phyloP scores from a whole-genome alignment of 2,329 filamentous ascomycete genomes.

The Talaromyces sp. region DNA sequence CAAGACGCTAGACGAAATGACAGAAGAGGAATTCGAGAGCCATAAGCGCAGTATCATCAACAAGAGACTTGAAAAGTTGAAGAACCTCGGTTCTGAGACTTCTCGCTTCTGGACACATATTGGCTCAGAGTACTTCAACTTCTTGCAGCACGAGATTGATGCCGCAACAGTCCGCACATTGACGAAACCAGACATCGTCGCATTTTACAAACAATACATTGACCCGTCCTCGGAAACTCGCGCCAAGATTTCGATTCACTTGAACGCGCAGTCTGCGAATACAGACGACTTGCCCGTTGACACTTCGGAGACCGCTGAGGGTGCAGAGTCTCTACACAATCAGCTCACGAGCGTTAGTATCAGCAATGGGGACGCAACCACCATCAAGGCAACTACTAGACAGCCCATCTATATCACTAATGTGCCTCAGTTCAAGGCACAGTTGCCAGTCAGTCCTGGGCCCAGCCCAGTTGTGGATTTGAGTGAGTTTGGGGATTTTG shows the following conservation, averaged over 20 bases:
- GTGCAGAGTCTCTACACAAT: slow-evolving; percentile 31
- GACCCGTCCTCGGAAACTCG: slow-evolving; percentile 68
- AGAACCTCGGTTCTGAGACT: slow-evolving; percentile 85
- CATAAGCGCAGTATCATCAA: slow-evolving; percentile 88
- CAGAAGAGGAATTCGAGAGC: slow-evolving; percentile 77
- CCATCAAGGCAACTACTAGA: slow-evolving; percentile 31
- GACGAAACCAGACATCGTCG: slow-evolving; percentile 73
- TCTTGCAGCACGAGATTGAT: slow-evolving; percentile 76
- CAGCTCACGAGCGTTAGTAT: slow-evolving; percentile 22
- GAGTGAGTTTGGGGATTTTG: slow-evolving; percentile 79
- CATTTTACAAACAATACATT: slow-evolving; percentile 75
- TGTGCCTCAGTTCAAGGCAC: slow-evolving; percentile 75
- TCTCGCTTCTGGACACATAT: slow-evolving; percentile 82
- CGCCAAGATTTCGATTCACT: slow-evolving; percentile 80
- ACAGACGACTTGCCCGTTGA: slow-evolving; percentile 27
- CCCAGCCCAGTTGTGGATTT: slow-evolving; percentile 71
- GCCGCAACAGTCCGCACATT: slow-evolving; percentile 70
- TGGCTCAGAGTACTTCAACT: slow-evolving; percentile 81
- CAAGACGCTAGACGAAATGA: slow-evolving; percentile 69
- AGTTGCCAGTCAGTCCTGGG: slow-evolving; percentile 68
- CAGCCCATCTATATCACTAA: slow-evolving; percentile 65
- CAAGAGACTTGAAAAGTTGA: slow-evolving; percentile 83
- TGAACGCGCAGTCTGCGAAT: slow-evolving; percentile 68
- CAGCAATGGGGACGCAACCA: slow-evolving; percentile 28
- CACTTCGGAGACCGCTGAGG: slow-evolving; percentile 29